phyloP scores from a whole-genome alignment of 2,329 filamentous ascomycete genomes.

The Microdochium bolleyi region DNA sequence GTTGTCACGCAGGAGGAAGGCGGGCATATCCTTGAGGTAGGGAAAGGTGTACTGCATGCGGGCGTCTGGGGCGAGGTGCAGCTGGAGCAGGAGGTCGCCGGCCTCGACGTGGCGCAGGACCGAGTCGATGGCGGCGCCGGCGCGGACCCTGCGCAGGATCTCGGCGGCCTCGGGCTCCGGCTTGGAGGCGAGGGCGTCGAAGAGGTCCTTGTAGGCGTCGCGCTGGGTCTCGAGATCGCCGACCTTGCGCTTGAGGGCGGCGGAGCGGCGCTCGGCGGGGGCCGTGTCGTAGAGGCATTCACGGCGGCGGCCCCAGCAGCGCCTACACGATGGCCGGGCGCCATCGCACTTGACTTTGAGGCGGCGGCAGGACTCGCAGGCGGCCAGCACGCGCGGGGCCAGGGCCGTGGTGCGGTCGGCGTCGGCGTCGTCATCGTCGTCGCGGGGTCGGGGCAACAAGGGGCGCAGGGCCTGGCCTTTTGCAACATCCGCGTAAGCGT shows the following conservation, averaged over 20 bases:
- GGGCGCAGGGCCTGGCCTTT: too few species aligned
- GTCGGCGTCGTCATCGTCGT: too few species aligned
- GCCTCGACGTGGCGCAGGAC: constrained; percentile 24
- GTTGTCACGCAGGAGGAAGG: constrained; percentile 15
- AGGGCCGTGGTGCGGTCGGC: too few species aligned
- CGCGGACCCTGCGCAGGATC: constrained; percentile 25
- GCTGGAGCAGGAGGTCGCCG: constrained; percentile 28
- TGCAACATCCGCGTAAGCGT: too few species aligned
- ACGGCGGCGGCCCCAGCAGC: neutral
- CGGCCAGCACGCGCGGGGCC: neutral
- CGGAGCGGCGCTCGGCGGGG: neutral
- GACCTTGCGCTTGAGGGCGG: constrained; percentile 22
- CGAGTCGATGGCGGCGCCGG: constrained; percentile 18
- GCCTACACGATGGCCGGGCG: neutral
- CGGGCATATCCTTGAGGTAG: constrained; percentile 21
- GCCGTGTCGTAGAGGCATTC: neutral
- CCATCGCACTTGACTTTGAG: neutral
- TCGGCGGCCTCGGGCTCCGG: constrained; percentile 21
- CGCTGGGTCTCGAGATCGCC: constrained; percentile 16
- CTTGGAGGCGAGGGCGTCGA: constrained; percentile 12
- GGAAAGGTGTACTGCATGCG: constrained; percentile 30
- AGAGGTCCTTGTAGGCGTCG: constrained; percentile 7
- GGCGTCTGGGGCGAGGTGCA: constrained; percentile 26
- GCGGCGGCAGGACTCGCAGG: neutral
- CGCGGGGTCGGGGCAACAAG: too few species aligned